Conservation (phyloP, 208 protist genomes). For the Wallacemonas collosoma region DNA sequence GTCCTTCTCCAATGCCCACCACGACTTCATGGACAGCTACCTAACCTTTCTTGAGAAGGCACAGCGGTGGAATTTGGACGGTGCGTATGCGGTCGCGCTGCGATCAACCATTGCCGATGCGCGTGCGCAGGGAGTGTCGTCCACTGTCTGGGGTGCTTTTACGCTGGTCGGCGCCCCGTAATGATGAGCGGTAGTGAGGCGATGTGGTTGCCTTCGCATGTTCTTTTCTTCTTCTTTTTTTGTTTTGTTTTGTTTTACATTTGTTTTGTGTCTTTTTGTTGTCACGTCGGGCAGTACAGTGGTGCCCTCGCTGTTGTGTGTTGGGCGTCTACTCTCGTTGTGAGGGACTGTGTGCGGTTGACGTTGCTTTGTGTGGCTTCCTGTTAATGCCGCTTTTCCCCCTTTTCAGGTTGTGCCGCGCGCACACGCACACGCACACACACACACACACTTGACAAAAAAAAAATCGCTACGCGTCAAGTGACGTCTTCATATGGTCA, state of each 20-base stretch:
- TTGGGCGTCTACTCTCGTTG: no score
- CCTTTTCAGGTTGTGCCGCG: no score
- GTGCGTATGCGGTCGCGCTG: conserved; percentile 78
- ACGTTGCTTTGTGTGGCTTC: neutral
- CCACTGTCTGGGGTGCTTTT: conserved; percentile 66
- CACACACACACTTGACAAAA: no score
- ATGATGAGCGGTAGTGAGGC: conserved; percentile 2
- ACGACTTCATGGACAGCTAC: conserved; percentile 59
- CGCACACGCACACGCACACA: no score
- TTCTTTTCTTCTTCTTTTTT: neutral
- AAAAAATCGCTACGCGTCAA: no score
- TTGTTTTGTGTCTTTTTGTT: conserved; percentile 13
- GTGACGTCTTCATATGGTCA: no score
- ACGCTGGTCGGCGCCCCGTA: conserved; percentile 78
- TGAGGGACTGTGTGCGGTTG: no score
- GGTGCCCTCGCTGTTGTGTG: no score
- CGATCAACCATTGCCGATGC: conserved; percentile 57
- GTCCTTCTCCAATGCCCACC: conserved; percentile 48
- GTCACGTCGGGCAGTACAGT: neutral
- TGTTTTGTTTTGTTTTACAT: conserved; percentile 3
- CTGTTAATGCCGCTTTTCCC: neutral
- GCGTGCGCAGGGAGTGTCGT: conserved; percentile 30
- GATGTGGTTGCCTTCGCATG: neutral
- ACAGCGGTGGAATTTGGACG: conserved; percentile 44
- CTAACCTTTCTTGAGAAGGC: conserved; percentile 45